These are phyloP conservation scores for Pseudocercospora eumusae DNA, from an alignment of 2,329 filamentous ascomycete genomes.

Conservation along the genomic window DNA sequence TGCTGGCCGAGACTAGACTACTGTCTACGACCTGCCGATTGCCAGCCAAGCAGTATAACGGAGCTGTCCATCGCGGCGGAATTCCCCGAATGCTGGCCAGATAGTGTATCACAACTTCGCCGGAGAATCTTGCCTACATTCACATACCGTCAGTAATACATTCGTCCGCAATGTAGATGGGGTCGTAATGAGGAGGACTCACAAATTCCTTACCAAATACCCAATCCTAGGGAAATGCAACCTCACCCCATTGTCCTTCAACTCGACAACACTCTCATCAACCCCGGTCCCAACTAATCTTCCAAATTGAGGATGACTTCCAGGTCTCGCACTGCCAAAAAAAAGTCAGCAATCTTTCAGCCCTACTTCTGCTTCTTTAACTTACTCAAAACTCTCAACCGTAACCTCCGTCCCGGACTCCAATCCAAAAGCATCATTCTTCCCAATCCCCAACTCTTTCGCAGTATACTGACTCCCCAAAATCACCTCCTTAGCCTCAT, in stretches of 20 bases:
- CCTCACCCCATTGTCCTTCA: conserved; percentile 30
- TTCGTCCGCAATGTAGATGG: background rate
- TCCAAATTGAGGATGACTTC: conserved; percentile 35
- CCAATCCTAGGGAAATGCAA: conserved; percentile 42
- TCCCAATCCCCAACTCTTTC: conserved; percentile 21
- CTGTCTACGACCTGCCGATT: too few relatives aligned
- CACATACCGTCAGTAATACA: background rate
- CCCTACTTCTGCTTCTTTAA: conserved; percentile 1
- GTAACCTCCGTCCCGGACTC: conserved; percentile 28
- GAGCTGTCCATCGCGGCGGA: too few relatives aligned
- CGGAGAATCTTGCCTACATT: conserved; percentile 7
- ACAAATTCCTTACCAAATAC: background rate
- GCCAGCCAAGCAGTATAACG: too few relatives aligned
- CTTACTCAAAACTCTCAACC: conserved; percentile 37
- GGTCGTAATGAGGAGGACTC: background rate
- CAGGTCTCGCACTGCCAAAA: conserved; percentile 29
- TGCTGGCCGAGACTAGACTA: too few relatives aligned
- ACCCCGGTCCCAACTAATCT: conserved; percentile 33
- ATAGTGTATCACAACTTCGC: background rate
- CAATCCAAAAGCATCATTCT: conserved; percentile 30
- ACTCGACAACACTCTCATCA: conserved; percentile 35
- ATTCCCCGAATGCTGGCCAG: too few relatives aligned
- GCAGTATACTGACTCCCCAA: conserved; percentile 23
- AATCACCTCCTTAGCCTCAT: conserved; percentile 35
- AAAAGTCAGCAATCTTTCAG: too few relatives aligned